These are phyloP conservation scores for Straminergon stramineum DNA, from an alignment of 225 moss, liverwort and hornwort genomes.

Conservation along the genomic window DNA sequence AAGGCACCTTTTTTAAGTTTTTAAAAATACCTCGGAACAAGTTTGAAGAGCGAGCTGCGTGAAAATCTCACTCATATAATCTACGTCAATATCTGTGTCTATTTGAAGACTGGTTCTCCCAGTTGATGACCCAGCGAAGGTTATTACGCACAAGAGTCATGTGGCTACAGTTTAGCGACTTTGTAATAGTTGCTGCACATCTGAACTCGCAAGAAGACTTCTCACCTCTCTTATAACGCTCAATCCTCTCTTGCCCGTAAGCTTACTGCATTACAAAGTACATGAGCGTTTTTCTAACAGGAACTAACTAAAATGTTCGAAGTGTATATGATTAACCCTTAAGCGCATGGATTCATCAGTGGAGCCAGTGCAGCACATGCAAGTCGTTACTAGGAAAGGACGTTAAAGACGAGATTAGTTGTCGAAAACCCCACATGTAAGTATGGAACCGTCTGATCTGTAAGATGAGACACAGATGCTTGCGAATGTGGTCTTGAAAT, in stretches of 20 bases:
- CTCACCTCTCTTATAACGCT: not conserved
- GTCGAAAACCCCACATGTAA: not conserved
- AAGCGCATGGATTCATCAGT: not conserved
- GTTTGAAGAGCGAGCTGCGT: not conserved
- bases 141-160: not conserved
- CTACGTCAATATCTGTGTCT: not conserved
- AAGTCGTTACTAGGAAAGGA: not conserved
- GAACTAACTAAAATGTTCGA: not conserved
- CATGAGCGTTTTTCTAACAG: not conserved
- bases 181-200: not conserved
- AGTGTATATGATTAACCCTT: not conserved
- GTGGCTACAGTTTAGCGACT: not conserved
- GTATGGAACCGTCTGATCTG: not conserved
- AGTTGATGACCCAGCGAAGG: not conserved
- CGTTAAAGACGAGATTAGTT: not conserved
- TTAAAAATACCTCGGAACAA: not conserved
- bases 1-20: not conserved
- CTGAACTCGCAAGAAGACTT: not conserved
- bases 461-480: not conserved
- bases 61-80: not conserved
- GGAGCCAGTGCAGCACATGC: not conserved
- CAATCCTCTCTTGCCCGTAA: not conserved
- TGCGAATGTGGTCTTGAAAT: not conserved
- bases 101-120: not conserved
- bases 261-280: not conserved